phyloP scores from a whole-genome alignment of 2,329 filamentous ascomycete genomes.

The Fusarium albosuccineum region DNA sequence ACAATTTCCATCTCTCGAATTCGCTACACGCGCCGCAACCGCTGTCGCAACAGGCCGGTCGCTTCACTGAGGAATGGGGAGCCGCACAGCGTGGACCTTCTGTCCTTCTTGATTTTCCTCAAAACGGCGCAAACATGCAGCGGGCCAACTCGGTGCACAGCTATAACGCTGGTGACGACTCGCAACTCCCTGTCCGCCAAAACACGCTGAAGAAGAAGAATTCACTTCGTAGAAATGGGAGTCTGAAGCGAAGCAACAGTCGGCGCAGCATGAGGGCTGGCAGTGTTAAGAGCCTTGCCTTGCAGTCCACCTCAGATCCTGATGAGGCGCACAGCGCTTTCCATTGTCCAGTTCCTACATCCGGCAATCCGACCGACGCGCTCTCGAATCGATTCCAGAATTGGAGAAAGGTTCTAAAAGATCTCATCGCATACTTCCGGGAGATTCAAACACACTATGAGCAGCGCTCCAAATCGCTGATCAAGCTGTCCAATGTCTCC shows the following conservation, averaged over 20 bases:
- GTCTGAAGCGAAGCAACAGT: conserved; percentile 83
- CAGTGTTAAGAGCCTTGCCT: conserved; percentile 83
- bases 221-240: conserved; percentile 79
- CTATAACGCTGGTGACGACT: conserved; percentile 62
- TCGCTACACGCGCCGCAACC: conserved; percentile 38
- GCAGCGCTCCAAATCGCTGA: conserved; percentile 81
- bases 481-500: conserved; percentile 86
- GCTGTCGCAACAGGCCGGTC: conserved; percentile 54
- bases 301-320: conserved; percentile 76
- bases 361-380: conserved; percentile 87
- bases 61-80: conserved; percentile 80
- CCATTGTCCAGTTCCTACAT: conserved; percentile 88
- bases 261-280: conserved; percentile 85
- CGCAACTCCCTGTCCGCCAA: conserved; percentile 58
- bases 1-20: conserved; percentile 31
- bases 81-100: conserved; percentile 76
- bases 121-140: conserved; percentile 60
- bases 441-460: conserved; percentile 94
- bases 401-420: conserved; percentile 97
- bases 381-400: conserved; percentile 91
- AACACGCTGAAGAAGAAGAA: conserved; percentile 92
- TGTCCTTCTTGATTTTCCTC: conserved; percentile 64
- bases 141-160: conserved; percentile 72
- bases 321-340: conserved; percentile 86
- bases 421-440: conserved; percentile 92